A percentile compares a stretch with the other conserved stretches of the same genome.
phyloP scores from a whole-genome alignment of 768 basidiomycete genomes.

The Clitopilus passeckerianus region DNA sequence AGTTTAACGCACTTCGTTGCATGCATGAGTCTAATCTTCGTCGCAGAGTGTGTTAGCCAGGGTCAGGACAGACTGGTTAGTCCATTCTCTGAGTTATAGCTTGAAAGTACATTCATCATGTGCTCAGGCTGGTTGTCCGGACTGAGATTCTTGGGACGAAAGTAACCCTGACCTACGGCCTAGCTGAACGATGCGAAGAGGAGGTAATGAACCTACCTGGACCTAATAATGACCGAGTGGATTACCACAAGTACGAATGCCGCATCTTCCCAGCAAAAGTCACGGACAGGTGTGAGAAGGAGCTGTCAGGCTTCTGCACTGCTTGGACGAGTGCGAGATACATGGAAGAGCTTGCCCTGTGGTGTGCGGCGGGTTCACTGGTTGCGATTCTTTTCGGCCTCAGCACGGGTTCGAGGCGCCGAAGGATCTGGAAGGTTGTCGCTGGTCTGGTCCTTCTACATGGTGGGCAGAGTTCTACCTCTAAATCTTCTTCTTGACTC shows the following conservation, averaged over 20 bases:
- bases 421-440: constrained; percentile 73
- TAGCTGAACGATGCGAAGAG: constrained; percentile 53
- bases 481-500: neutral
- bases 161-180: constrained; percentile 53
- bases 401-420: constrained; percentile 66
- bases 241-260: constrained; percentile 56
- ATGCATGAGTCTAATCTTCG: neutral
- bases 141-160: constrained; percentile 41
- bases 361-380: constrained; percentile 57
- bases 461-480: constrained; percentile 30
- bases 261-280: constrained; percentile 59
- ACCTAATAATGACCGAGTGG: constrained; percentile 35
- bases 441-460: constrained; percentile 61
- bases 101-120: neutral
- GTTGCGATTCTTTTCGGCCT: constrained; percentile 61
- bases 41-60: constrained; percentile 54
- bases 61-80: constrained; percentile 60
- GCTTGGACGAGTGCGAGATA: constrained; percentile 72
- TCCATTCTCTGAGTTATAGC: neutral
- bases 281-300: constrained; percentile 40
- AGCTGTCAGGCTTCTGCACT: constrained; percentile 56
- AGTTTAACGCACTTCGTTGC: constrained; percentile 15
- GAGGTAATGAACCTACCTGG: constrained; percentile 42
- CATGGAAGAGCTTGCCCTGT: constrained; percentile 55
- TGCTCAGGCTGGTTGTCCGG: constrained; percentile 37